Base-by-base conservation (phyloP, 441 rosid genomes). In the Erysimum cheiri region DNA sequence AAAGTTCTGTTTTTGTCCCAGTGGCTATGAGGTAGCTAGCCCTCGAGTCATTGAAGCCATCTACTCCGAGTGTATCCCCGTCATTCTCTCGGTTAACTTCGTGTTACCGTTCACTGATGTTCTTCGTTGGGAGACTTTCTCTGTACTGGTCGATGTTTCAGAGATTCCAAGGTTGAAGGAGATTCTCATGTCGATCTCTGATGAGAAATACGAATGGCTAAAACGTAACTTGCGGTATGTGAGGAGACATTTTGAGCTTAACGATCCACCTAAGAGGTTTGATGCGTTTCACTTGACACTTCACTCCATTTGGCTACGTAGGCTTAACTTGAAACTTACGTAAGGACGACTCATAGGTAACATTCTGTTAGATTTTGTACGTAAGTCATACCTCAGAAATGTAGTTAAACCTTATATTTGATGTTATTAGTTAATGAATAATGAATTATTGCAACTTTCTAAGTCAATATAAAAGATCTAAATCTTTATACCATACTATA, bases 1-100 rank as follows among this genome's bases (percentile, higher is more conserved):
- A 17, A 88, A 82, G 80, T 94, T 80, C 53, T 94, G 99, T 69
- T 72, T 94, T 28, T 94, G 98, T 72, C 99, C 99, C 4, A 94
- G 99, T 32, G 99, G 98, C 7, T 68, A 87, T 4, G 99, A 94
- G 49, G 99, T 94, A 26, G 98, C 99, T 29, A 94, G 99, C 72
- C 99, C 99, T 12, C 80, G 98, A 72, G 76, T 90, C 19, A 93
- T 81, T 2, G 99, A 94, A 83, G 83, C 99, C 55, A 88, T 92
- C 4, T 90, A 86, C 60, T 75, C 97, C 0, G 96, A 86, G 52
- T 94, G 99, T 24, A 84, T 94, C 26, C 99, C 99, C 4, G 98
- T 94, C 10, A 85, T 94, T 33, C 71, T 94, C 57, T 94, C 99
- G 0, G 78, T 83, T 19, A 59, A 80, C 76, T 92, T 87, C n/a